Base-by-base conservation (phyloP, 176 grass and related monocot genomes). In the Triticum urartu region DNA sequence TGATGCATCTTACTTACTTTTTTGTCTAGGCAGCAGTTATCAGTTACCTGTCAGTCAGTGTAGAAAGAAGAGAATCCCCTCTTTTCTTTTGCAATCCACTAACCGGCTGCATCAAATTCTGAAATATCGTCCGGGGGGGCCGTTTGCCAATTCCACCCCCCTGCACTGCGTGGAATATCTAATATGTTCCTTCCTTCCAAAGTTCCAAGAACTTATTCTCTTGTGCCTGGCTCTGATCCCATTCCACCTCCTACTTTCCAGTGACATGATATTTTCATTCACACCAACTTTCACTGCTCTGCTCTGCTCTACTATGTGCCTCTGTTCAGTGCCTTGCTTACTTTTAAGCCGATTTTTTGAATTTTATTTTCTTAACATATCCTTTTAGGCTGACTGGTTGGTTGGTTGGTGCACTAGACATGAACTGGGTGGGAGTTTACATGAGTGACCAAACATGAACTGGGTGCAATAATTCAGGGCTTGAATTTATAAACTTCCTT, bases 151-250 rank as follows among this genome's bases (percentile, higher is more conserved):
- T 72, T 88, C 82, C 72, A 52, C 21, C 54, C 18, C 18, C 6
- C 6, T 40, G 40, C 40, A 25, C 40, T 18, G 4, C 50, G 1
- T 7, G 0, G 82, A 91, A 85, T 88, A 88, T 88, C 48, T 77
- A 33, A 30, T 78, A 72, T 78, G 72, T 38, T 81, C 64, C 84
- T 52, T 56, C 17, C 17, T 52, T 58, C 54, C 54, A 7, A 8
- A 20, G 6, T 58, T 58, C 54, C 48, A 52, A 47, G 86, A 88
- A 91, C 69, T 81, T 88, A 88, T 88, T 5, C 45, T 5, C 15
- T 32, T 70, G 24, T 28, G 73, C 45, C 11, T 48, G 45, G 45
- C 3, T 3, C 3, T 3, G 2, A 43, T 48, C 12, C 45, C 12
- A 5, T 48, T 88, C 64, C 52, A 45, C 13, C 35, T 88, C 35